These are phyloP conservation scores for Rhizophagus sp. DNA, from an alignment of 192 early-diverging fungal genomes.

Conservation along the genomic window DNA sequence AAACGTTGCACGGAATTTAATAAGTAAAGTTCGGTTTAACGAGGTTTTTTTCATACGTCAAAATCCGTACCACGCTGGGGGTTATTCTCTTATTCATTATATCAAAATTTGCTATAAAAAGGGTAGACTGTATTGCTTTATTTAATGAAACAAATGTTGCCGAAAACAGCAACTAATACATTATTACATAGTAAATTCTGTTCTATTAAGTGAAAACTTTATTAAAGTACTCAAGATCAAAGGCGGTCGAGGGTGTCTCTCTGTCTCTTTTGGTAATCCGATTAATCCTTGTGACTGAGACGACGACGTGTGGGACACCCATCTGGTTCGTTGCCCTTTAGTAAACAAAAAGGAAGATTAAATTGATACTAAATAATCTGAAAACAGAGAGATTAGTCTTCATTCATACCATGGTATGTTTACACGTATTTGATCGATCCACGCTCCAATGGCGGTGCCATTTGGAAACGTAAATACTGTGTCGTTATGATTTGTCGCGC, in stretches of 20 bases:
- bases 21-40: no score
- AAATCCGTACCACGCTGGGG: no score
- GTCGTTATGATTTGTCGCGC: background rate
- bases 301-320: background rate
- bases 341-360: constrained; percentile 5
- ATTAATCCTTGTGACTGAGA: constrained; percentile 12
- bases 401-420: constrained; percentile 27
- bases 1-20: no score
- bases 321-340: constrained; percentile 1
- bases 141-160: no score
- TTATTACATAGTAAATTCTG: no score
- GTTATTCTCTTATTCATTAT: no score
- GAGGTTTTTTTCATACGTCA: no score
- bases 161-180: no score
- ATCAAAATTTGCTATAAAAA: no score
- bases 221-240: background rate
- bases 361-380: constrained; percentile 17
- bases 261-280: constrained; percentile 14
- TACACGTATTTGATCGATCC: background rate
- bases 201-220: no score
- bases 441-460: constrained; percentile 1
- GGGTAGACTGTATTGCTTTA: no score
- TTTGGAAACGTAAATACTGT: constrained; percentile 25
- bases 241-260: background rate
- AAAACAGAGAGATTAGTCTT: constrained; percentile 14